These are phyloP conservation scores for Camelina laxa DNA, from an alignment of 345 rosid genomes.

Conservation along the genomic window DNA sequence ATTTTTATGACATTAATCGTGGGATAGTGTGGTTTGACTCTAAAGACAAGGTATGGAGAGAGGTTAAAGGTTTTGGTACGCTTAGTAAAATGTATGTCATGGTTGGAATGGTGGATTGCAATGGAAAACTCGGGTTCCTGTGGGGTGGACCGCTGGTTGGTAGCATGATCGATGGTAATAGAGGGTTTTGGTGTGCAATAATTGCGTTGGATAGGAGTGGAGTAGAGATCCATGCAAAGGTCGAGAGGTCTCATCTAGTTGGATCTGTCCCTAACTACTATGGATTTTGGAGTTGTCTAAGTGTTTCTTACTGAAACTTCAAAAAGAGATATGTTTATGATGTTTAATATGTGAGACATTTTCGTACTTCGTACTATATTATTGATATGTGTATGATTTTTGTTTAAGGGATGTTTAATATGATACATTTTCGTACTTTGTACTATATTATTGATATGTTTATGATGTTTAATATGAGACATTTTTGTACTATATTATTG, in stretches of 20 bases:
- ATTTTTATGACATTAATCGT: constrained; percentile 59
- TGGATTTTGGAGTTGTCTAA: constrained; percentile 56
- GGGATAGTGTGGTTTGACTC: constrained; percentile 66
- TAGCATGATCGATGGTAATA: too few relatives aligned
- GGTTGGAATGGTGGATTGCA: constrained; percentile 67
- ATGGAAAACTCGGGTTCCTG: constrained; percentile 65
- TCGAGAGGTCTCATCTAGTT: constrained; percentile 53
- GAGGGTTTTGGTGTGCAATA: constrained; percentile 53
- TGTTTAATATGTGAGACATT: not conserved
- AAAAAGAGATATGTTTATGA: not conserved
- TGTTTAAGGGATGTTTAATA: not conserved
- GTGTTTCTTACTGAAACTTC: constrained; percentile 46
- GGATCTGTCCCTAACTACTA: constrained; percentile 44
- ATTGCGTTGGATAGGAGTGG: constrained; percentile 52
- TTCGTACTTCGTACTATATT: not conserved
- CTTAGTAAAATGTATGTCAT: constrained; percentile 25
- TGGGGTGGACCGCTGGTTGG: too few relatives aligned
- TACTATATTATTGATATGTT: not conserved
- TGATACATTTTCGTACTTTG: not conserved
- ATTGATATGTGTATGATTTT: too few relatives aligned
- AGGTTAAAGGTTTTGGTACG: constrained; percentile 53
- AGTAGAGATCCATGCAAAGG: constrained; percentile 52
- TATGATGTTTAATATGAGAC: not conserved
- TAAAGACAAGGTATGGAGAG: constrained; percentile 52
- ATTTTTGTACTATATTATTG: not conserved